Percentiles rank a stretch among this genome's conserved stretches.
Conservation (phyloP, 495 filamentous ascomycete species). For the Aspergillus conjunctus region DNA sequence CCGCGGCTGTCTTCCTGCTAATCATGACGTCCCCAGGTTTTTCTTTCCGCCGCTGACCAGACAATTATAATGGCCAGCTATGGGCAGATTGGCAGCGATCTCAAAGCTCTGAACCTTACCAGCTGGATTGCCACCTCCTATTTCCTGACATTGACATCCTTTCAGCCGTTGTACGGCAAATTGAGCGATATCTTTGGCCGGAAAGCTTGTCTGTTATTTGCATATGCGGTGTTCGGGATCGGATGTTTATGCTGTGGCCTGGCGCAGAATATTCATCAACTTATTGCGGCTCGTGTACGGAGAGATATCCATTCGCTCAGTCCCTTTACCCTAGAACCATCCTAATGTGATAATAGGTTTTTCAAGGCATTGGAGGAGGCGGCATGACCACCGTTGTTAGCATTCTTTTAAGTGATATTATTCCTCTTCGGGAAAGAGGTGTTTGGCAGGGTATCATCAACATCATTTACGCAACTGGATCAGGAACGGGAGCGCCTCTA, state of each 20-base stretch:
- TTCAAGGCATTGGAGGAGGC: slow-evolving; percentile 78
- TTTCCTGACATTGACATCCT: slow-evolving; percentile 76
- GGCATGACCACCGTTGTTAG: slow-evolving; percentile 82
- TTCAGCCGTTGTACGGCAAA: slow-evolving; percentile 80
- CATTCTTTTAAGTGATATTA: slow-evolving; percentile 77
- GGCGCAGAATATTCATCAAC: slow-evolving; percentile 65
- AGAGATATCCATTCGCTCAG: not conserved
- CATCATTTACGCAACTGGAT: slow-evolving; percentile 72
- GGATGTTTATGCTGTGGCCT: slow-evolving; percentile 76
- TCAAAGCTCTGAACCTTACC: slow-evolving; percentile 75
- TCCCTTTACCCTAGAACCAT: not conserved
- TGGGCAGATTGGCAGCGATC: slow-evolving; percentile 77
- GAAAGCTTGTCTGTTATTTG: slow-evolving; percentile 72
- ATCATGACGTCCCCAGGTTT: slow-evolving; percentile 47
- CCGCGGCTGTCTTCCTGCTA: slow-evolving; percentile 2
- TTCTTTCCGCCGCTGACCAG: slow-evolving; percentile 76
- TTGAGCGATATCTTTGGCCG: slow-evolving; percentile 81
- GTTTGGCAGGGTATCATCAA: slow-evolving; percentile 85
- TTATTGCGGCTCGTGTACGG: slow-evolving; percentile 66
- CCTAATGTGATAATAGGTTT: slow-evolving; percentile 34
- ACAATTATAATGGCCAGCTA: slow-evolving; percentile 81
- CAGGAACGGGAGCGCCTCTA: slow-evolving; percentile 71
- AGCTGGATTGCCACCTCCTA: slow-evolving; percentile 83
- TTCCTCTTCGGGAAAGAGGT: slow-evolving; percentile 74
- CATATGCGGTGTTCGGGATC: slow-evolving; percentile 72